Conservation (phyloP, 139 green algal genomes). For the Limnomonas spitsbergensis region DNA sequence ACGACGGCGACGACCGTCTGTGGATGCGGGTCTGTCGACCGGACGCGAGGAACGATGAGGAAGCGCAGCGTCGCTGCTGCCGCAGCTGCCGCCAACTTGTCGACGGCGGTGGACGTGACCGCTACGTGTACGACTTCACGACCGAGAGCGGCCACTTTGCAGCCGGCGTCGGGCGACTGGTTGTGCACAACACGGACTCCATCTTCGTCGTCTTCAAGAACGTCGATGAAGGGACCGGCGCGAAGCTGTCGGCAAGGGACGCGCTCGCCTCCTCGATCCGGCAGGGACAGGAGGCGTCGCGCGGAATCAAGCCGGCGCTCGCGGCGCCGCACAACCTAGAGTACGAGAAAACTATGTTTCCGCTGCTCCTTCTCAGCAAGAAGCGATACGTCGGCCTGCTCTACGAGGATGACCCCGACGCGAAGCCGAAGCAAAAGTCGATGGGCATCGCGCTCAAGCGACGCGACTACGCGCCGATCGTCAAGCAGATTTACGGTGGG, state of each 20-base stretch:
- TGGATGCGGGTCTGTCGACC: too few relatives aligned
- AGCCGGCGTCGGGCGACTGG: not conserved
- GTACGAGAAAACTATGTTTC: slow-evolving; percentile 34
- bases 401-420: slow-evolving; percentile 20
- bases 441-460: slow-evolving; percentile 30
- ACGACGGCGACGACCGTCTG: too few relatives aligned
- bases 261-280: not conserved
- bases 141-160: slow-evolving; percentile 1
- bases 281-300: slow-evolving; percentile 1
- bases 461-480: slow-evolving; percentile 20
- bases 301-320: slow-evolving; percentile 1
- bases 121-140: slow-evolving; percentile 3
- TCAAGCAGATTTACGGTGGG: slow-evolving; percentile 12
- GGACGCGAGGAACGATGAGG: too few relatives aligned
- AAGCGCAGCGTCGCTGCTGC: too few relatives aligned
- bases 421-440: slow-evolving; percentile 15
- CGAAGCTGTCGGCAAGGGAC: not conserved
- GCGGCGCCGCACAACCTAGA: slow-evolving; percentile 27
- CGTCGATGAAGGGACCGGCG: not conserved
- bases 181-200: slow-evolving; percentile 21
- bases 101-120: too few relatives aligned
- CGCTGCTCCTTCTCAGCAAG: slow-evolving; percentile 26
- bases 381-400: slow-evolving; percentile 34
- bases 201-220: slow-evolving; percentile 18
- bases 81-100: too few relatives aligned